phyloP scores from a whole-genome alignment of 805 yeast species.

The Sugiyamaella marilandica region DNA sequence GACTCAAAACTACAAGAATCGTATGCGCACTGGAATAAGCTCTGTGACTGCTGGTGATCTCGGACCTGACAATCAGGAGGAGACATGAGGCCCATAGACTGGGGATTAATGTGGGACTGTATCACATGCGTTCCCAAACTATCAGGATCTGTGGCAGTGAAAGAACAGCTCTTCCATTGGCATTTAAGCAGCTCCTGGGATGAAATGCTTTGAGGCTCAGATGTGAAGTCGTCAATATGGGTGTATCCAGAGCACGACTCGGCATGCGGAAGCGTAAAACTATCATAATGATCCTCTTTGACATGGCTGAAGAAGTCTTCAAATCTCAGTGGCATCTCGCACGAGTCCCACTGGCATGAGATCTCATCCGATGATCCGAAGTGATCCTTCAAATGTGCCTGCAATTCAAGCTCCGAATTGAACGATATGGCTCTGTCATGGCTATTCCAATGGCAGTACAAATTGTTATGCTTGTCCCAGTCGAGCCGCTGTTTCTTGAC shows the following conservation, averaged over 20 bases:
- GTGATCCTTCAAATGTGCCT: constrained; percentile 25
- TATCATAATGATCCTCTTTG: constrained; percentile 21
- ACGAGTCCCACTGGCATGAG: constrained; percentile 39
- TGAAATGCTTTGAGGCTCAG: not conserved
- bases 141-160: constrained; percentile 36
- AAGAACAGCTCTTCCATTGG: constrained; percentile 65
- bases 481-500: not conserved
- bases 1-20: constrained; percentile 58
- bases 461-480: constrained; percentile 2
- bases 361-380: constrained; percentile 12
- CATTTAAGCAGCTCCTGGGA: constrained; percentile 36
- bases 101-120: constrained; percentile 23
- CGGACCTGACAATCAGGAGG: constrained; percentile 7
- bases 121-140: constrained; percentile 46
- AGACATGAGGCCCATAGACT: constrained; percentile 14
- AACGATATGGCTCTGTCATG: constrained; percentile 28
- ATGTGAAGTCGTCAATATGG: constrained; percentile 17
- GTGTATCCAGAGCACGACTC: constrained; percentile 1
- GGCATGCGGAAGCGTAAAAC: constrained; percentile 16
- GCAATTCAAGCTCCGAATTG: constrained; percentile 26
- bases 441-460: constrained; percentile 36
- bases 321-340: constrained; percentile 30
- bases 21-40: constrained; percentile 63
- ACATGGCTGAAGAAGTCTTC: constrained; percentile 28
- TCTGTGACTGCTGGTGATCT: constrained; percentile 5